Conservation (phyloP, 2,329 filamentous ascomycete species). For the Penicillium sp. region DNA sequence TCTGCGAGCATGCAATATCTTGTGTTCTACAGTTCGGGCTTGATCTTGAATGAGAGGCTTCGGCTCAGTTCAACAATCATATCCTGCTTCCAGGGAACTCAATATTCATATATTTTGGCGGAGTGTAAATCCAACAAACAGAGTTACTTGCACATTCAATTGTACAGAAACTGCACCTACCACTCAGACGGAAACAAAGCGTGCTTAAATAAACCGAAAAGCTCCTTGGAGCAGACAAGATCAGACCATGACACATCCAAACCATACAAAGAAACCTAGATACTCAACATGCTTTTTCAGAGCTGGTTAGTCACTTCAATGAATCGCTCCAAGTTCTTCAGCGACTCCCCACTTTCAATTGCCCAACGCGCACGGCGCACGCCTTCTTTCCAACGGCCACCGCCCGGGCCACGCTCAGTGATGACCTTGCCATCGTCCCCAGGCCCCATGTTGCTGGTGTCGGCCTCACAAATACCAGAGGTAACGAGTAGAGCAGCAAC, state of each 20-base stretch:
- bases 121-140: not conserved
- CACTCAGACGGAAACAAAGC: not conserved
- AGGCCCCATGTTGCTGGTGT: constrained; percentile 71
- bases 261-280: not conserved
- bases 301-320: constrained; percentile 71
- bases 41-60: not conserved
- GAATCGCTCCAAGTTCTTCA: constrained; percentile 76
- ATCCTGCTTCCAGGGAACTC: not conserved
- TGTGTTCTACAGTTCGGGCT: not conserved
- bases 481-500: constrained; percentile 82
- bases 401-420: constrained; percentile 76
- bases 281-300: constrained; percentile 9
- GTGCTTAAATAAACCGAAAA: not conserved
- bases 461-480: constrained; percentile 79
- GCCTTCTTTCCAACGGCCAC: constrained; percentile 91
- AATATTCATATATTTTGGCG: not conserved
- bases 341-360: constrained; percentile 79
- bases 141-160: not conserved
- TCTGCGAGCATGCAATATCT: constrained; percentile 1
- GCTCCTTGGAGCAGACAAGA: not conserved
- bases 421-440: constrained; percentile 79
- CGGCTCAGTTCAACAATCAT: not conserved
- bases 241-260: not conserved
- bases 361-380: constrained; percentile 83
- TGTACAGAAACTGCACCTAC: not conserved